These are phyloP conservation scores for Solanum medicagineum DNA, from an alignment of 257 asterid species.

Conservation along the genomic window DNA sequence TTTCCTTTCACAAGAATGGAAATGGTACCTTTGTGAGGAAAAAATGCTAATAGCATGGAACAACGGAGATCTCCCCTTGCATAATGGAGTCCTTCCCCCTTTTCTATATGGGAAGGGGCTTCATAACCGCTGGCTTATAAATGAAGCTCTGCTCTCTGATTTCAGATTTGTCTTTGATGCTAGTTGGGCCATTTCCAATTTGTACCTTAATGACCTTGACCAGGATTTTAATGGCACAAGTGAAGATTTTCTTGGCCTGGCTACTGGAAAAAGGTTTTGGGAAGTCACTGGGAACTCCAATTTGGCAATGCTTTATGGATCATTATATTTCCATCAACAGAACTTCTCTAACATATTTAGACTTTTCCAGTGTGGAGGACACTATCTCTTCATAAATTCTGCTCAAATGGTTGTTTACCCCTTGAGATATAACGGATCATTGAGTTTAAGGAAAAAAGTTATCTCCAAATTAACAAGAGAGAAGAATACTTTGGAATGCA, in stretches of 20 bases:
- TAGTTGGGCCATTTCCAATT: conserved; percentile 51
- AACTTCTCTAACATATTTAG: conserved; percentile 36
- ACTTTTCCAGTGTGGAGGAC: conserved; percentile 31
- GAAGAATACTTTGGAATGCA: conserved; percentile 30
- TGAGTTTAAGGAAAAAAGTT: conserved; percentile 28
- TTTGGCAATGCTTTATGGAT: conserved; percentile 64
- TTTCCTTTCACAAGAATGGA: conserved; percentile 19
- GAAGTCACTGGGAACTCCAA: conserved; percentile 50
- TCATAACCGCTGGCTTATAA: conserved; percentile 69
- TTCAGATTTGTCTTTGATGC: conserved; percentile 78
- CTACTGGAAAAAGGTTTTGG: conserved; percentile 31
- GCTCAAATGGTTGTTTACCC: conserved; percentile 38
- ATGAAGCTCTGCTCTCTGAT: conserved; percentile 69
- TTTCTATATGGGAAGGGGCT: conserved; percentile 65
- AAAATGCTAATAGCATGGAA: conserved; percentile 84
- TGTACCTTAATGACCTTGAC: conserved; percentile 24
- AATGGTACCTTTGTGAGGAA: conserved; percentile 20
- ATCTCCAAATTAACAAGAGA: conserved; percentile 13
- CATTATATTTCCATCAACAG: conserved; percentile 53
- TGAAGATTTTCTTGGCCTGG: conserved; percentile 10
- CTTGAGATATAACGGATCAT: conserved; percentile 11
- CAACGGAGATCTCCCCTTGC: conserved; percentile 72
- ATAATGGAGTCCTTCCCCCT: conserved; percentile 79
- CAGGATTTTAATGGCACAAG: conserved; percentile 3
- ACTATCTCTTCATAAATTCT: conserved; percentile 33